phyloP scores from a whole-genome alignment of 257 asterid genomes.

The Oldenlandia corymbosa region DNA sequence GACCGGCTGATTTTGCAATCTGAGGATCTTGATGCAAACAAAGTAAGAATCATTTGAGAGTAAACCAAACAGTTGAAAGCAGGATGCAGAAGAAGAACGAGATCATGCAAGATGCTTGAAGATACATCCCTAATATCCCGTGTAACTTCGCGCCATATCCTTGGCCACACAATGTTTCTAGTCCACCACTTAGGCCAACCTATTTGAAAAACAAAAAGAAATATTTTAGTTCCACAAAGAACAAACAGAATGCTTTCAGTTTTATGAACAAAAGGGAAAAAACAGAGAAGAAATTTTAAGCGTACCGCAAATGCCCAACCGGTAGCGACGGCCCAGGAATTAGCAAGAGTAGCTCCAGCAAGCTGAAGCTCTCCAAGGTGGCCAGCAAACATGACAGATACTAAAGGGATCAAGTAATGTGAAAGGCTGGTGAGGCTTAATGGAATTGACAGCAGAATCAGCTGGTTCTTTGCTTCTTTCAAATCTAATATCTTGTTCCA shows the following conservation, averaged over 20 bases:
- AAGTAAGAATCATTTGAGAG: constrained; percentile 35
- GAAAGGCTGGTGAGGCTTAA: constrained; percentile 48
- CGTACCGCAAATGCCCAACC: constrained; percentile 59
- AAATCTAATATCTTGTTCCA: constrained; percentile 41
- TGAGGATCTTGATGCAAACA: constrained; percentile 59
- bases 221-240: no score
- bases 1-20: constrained; percentile 48
- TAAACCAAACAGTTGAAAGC: constrained; percentile 55
- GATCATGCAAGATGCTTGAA: constrained; percentile 64
- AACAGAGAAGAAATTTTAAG: no score
- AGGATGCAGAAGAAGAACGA: constrained; percentile 29
- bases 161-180: constrained; percentile 86
- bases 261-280: no score
- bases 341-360: constrained; percentile 67
- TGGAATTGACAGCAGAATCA: constrained; percentile 44
- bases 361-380: constrained; percentile 69
- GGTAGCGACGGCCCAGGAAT: constrained; percentile 69
- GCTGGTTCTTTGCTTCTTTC: constrained; percentile 61
- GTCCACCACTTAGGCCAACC: constrained; percentile 82
- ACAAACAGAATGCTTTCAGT: no score
- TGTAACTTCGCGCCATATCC: constrained; percentile 63
- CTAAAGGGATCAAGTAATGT: constrained; percentile 46
- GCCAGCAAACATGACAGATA: constrained; percentile 85
- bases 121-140: constrained; percentile 50
- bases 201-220: no score